Base-by-base conservation (phyloP, 2,329 filamentous ascomycete species). In the Verticillium klebahnii region DNA sequence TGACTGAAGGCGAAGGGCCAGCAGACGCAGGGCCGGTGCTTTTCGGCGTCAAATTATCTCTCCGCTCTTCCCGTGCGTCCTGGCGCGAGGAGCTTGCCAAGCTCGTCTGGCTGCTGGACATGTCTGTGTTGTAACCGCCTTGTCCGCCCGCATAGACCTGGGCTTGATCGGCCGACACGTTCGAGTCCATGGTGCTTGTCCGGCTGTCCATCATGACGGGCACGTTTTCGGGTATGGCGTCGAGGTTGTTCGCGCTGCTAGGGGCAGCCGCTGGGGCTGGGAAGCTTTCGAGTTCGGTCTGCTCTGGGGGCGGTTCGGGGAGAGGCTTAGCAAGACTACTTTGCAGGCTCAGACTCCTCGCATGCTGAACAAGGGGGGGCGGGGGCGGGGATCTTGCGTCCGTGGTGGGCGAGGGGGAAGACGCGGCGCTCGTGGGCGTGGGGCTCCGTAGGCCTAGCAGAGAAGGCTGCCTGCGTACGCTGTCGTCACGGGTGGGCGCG, bases 241-340 rank as follows among this genome's bases (percentile, higher is more conserved):
- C 19, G 66, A 70, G 39, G 69, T 59, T n/a, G 74, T 74, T 7
- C 72, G 73, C 57, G 69, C 64, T 6, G 60, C 72, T 72, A 60
- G 67, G 67, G 73, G 74, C 17, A 70, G 78, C 57, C 72, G 72
- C 60, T 68, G 73, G 64, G 66, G 71, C 60, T 37, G 40, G 58
- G 9, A 45, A 59, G 29, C 57, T 52, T 23, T 52, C 45, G n/a
- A 25, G 8, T 32, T 32, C 58, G 34, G 58, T 25, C 32, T 61
- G 59, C 12, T 63, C 57, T 31, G 70, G 76, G 31, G 84, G 82
- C 29, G 83, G 77, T 63, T 81, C 78, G 39, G 84, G 84, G 25
- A 86, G 71, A 57, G 84, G 84, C 71, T 87, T 87, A 67, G 80
- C 78, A 65, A 86, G 82, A 67, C 83, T 86, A 62, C 82, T 76